phyloP scores from a whole-genome alignment of 257 asterid genomes.

The Salvia hispanica region DNA sequence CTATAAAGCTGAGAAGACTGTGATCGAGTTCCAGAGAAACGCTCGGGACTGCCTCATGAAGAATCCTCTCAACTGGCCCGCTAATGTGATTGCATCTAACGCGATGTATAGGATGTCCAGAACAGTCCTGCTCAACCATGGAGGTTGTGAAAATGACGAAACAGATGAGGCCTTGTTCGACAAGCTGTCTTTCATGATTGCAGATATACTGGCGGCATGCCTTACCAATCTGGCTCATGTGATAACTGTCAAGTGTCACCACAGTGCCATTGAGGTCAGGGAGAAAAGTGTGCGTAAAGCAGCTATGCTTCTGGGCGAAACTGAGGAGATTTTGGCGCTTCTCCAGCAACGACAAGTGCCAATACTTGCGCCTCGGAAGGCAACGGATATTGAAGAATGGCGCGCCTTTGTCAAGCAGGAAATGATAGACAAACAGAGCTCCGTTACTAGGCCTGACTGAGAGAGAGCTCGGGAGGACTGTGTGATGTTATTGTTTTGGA shows the following conservation, averaged over 20 bases:
- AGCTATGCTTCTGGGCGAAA: slow-evolving; percentile 43
- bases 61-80: slow-evolving; percentile 45
- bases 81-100: slow-evolving; percentile 44
- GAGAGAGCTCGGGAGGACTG: slow-evolving; percentile 12
- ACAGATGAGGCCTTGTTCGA: slow-evolving; percentile 39
- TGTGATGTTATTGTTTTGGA: background rate
- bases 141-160: background rate
- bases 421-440: slow-evolving; percentile 11
- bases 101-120: slow-evolving; percentile 43
- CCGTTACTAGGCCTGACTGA: background rate
- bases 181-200: slow-evolving; percentile 34
- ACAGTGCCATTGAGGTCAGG: slow-evolving; percentile 42
- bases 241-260: slow-evolving; percentile 43
- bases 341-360: slow-evolving; percentile 41
- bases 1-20: slow-evolving; percentile 32
- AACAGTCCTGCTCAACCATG: slow-evolving; percentile 29
- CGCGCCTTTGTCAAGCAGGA: slow-evolving; percentile 30
- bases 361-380: slow-evolving; percentile 24
- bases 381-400: slow-evolving; percentile 43
- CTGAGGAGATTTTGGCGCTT: slow-evolving; percentile 42
- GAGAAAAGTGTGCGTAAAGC: slow-evolving; percentile 46
- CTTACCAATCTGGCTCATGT: slow-evolving; percentile 38
- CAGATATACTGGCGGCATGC: slow-evolving; percentile 45
- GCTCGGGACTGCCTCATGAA: slow-evolving; percentile 34
- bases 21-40: slow-evolving; percentile 35